These are phyloP conservation scores for Orobanche coerulescens DNA, from an alignment of 257 asterid species.

Conservation along the genomic window DNA sequence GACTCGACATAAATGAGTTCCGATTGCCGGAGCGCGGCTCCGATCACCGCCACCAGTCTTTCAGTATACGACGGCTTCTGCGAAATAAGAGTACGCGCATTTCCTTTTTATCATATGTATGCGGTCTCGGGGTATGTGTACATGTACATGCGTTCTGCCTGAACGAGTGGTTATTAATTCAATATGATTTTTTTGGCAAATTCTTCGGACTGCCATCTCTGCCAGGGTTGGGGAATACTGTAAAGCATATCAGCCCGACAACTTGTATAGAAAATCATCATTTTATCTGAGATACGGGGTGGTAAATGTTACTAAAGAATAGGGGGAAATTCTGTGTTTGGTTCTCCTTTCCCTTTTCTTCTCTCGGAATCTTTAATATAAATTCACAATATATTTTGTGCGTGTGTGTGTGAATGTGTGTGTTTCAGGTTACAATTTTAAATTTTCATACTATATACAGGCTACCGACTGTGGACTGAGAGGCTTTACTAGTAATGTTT, in stretches of 20 bases:
- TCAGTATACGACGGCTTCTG: too few species aligned
- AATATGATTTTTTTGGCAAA: background rate
- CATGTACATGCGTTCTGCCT: conserved; percentile 12
- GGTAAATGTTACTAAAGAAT: background rate
- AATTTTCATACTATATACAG: too few species aligned
- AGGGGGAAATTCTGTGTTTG: too few species aligned
- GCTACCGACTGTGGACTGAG: too few species aligned
- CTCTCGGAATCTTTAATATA: too few species aligned
- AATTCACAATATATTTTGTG: background rate
- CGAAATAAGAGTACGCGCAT: too few species aligned
- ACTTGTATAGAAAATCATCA: background rate
- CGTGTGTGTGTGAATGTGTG: background rate
- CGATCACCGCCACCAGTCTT: too few species aligned
- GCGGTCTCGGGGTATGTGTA: too few species aligned
- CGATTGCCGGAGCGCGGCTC: conserved; percentile 59
- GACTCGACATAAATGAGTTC: conserved; percentile 50
- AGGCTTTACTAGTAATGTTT: too few species aligned
- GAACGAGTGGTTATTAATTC: background rate
- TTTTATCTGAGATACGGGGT: background rate
- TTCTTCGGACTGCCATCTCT: background rate
- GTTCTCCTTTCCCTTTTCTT: too few species aligned
- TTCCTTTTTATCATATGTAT: too few species aligned
- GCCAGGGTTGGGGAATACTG: conserved; percentile 7
- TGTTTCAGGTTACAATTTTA: background rate
- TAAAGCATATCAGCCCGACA: background rate